Evolutionary conservation across 2,329 filamentous ascomycete species (phyloP).

Genomic region (Sarocladiaceae sp.): DNA sequence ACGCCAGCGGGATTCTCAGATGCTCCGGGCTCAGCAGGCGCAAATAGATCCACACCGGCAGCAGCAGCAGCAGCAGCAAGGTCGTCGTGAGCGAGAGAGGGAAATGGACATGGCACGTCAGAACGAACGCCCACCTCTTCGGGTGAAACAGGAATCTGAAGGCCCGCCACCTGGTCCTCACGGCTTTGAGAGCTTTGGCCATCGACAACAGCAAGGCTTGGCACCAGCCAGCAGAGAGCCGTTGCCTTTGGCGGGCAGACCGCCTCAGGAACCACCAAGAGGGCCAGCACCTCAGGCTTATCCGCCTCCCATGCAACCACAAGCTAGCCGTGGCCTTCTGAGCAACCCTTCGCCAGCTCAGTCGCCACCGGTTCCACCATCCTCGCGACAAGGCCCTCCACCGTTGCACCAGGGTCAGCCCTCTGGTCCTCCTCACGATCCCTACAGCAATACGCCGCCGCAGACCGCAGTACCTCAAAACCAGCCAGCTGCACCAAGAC

Average conservation of each 20-base stretch:
- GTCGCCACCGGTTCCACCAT: slow-evolving; percentile 33
- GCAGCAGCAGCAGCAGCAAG: slow-evolving; percentile 16
- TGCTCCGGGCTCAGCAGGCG: slow-evolving; percentile 17
- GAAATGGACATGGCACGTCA: slow-evolving; percentile 18
- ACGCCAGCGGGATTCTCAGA: slow-evolving; percentile 23
- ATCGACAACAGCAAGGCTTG: slow-evolving; percentile 32
- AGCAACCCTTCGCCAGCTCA: slow-evolving; percentile 30
- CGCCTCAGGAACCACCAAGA: slow-evolving; percentile 35
- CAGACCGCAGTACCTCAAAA: slow-evolving; percentile 18
- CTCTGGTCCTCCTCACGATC: slow-evolving; percentile 23
- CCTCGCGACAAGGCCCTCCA: slow-evolving; percentile 30
- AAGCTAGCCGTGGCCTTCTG: slow-evolving; percentile 34
- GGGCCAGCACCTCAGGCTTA: slow-evolving; percentile 21
- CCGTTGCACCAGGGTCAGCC: slow-evolving; percentile 29
- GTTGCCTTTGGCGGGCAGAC: slow-evolving; percentile 29
- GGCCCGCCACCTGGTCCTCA: slow-evolving; percentile 20
- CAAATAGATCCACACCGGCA: slow-evolving; percentile 22
- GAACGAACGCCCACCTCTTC: slow-evolving; percentile 22
- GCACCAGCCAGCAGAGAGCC: slow-evolving; percentile 34
- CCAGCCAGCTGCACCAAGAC: slow-evolving; percentile 31
- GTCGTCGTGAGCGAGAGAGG: slow-evolving; percentile 16
- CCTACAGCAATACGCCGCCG: slow-evolving; percentile 16
- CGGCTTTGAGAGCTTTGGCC: slow-evolving; percentile 39
- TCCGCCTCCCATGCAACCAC: slow-evolving; percentile 24
- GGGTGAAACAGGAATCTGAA: slow-evolving; percentile 15